Base-by-base conservation (phyloP, 805 yeast genomes). In the Sugiyamaella mastotermitis region DNA sequence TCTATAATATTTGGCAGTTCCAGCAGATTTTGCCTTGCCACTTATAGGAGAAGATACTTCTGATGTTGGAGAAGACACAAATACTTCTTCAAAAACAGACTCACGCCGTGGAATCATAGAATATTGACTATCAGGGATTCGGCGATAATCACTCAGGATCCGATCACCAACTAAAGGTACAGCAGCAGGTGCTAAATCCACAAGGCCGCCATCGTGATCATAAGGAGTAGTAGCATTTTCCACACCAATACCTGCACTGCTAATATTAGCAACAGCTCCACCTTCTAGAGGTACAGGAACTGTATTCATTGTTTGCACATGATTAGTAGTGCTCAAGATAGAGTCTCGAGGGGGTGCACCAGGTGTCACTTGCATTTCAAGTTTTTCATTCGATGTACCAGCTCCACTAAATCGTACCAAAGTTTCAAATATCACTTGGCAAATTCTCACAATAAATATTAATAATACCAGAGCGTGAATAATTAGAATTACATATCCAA, bases 401-500 rank as follows among this genome's bases (percentile, higher is more conserved):
- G 44, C 50, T 5, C 51, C 51, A 14, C 38, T 21, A 6, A 37
- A 15, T 14, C 48, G 31, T 11, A 40, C 44, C 8, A 49, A n/a
- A 13, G 49, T 42, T 41, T 58, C 61, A 28, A 58, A 38, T n/a
- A 55, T 28, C 14, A 49, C 48, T 39, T 51, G 53, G 2, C 49
- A 18, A 7, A 50, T 47, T 24, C 56, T 60, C 3, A 49, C 40
- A n/a, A 53, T 27, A 33, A 52, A 57, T 14, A 48, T 37, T n/a
- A 57, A 21, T 13, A 58, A 19, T 11, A 55, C 53, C n/a, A 55
- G 33, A 7, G 48, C 53, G 30, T 57, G 60, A 19, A 57, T 37
- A n/a, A 55, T 23, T 16, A 58, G 52, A 21, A 58, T 52, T 9
- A 38, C 51, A 41, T 60, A 59, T 5, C 51, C 60, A 14, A 58